A percentile compares a stretch with the other conserved stretches of the same genome.
phyloP scores from a whole-genome alignment of 2,329 filamentous ascomycete species.

The Colletotrichum sp. region DNA sequence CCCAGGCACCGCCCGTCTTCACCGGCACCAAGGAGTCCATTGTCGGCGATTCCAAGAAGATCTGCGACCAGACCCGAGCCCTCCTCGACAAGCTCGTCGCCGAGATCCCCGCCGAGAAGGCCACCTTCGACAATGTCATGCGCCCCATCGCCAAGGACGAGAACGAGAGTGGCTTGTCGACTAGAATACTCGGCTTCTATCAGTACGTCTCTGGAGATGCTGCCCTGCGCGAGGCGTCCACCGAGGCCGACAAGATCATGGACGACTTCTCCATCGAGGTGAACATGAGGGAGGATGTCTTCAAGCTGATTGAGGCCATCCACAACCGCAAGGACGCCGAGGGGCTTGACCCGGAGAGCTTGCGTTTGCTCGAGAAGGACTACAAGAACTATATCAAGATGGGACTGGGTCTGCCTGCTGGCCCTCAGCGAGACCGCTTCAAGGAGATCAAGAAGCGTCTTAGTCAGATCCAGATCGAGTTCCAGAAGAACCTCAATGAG shows the following conservation, averaged over 20 bases:
- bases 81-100: slow-evolving; percentile 72
- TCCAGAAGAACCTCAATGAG: slow-evolving; percentile 83
- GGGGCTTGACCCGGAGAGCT: slow-evolving; percentile 70
- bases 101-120: slow-evolving; percentile 57
- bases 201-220: slow-evolving; percentile 76
- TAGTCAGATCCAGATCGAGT: slow-evolving; percentile 74
- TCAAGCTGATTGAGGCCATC: slow-evolving; percentile 66
- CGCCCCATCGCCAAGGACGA: slow-evolving; percentile 76
- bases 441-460: slow-evolving; percentile 86
- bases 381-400: slow-evolving; percentile 79
- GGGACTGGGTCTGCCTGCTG: slow-evolving; percentile 74
- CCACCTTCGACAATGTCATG: slow-evolving; percentile 60
- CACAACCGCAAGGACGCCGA: slow-evolving; percentile 57
- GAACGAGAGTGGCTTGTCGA: slow-evolving; percentile 64
- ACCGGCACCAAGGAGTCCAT: slow-evolving; percentile 75
- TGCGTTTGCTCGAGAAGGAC: slow-evolving; percentile 78
- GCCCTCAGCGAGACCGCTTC: slow-evolving; percentile 76
- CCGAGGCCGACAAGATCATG: slow-evolving; percentile 76
- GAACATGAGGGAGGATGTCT: slow-evolving; percentile 83
- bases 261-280: slow-evolving; percentile 80
- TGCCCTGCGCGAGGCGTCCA: slow-evolving; percentile 75
- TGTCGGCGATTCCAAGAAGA: slow-evolving; percentile 67
- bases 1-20: slow-evolving; percentile 80
- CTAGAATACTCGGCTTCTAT: slow-evolving; percentile 78
- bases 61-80: slow-evolving; percentile 67